phyloP scores from a whole-genome alignment of 2,329 filamentous ascomycete genomes.

The Botrytis galanthina region DNA sequence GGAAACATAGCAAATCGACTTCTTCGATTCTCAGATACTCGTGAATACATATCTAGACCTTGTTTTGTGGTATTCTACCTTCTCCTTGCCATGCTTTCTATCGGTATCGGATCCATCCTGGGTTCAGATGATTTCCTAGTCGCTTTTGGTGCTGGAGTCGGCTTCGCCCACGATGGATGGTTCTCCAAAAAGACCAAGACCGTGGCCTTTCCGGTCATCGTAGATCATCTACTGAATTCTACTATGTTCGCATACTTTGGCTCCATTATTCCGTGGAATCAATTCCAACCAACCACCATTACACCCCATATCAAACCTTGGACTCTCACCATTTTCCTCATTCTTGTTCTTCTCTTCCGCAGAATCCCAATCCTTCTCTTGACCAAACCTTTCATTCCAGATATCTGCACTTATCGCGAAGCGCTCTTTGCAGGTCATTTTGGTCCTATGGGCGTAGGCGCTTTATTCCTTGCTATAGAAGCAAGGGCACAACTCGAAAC shows the following conservation, averaged over 20 bases:
- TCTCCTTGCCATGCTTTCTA: conserved; percentile 50
- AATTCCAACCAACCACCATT: conserved; percentile 42
- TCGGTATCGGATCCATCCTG: conserved; percentile 51
- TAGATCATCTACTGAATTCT: conserved; percentile 54
- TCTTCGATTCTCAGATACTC: conserved; percentile 47
- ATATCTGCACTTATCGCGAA: conserved; percentile 50
- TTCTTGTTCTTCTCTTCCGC: conserved; percentile 51
- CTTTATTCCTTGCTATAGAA: conserved; percentile 56
- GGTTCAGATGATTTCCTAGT: conserved; percentile 57
- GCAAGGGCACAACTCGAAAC: conserved; percentile 52
- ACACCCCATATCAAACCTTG: conserved; percentile 43
- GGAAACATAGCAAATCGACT: conserved; percentile 48
- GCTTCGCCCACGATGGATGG: conserved; percentile 54
- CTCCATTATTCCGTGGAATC: conserved; percentile 51
- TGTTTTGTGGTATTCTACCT: conserved; percentile 56
- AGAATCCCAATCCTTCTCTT: conserved; percentile 51
- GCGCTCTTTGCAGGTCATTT: conserved; percentile 57
- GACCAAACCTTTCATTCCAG: conserved; percentile 48
- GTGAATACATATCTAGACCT: conserved; percentile 47
- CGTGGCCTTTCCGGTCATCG: conserved; percentile 48
- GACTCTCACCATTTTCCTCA: conserved; percentile 46
- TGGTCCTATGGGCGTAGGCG: conserved; percentile 56
- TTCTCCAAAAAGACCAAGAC: conserved; percentile 48
- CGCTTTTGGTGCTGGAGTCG: conserved; percentile 53
- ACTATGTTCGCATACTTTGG: conserved; percentile 57